These are phyloP conservation scores for Cenchrus americanus DNA, from an alignment of 176 grass and related monocot species.

Conservation along the genomic window DNA sequence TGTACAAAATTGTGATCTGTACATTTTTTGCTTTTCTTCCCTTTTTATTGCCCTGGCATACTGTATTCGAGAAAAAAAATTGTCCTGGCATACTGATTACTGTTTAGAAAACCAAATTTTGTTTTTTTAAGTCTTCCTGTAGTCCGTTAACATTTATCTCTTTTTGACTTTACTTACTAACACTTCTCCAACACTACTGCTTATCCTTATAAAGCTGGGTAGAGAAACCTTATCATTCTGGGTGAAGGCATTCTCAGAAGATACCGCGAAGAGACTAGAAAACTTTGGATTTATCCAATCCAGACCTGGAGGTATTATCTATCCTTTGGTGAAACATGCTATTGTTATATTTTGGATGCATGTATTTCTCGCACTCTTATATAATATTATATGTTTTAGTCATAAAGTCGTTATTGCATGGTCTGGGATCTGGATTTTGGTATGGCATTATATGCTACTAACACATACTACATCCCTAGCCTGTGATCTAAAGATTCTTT, in stretches of 20 bases:
- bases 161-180: slow-evolving; percentile 34
- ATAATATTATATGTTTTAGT: slow-evolving; percentile 20
- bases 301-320: slow-evolving; percentile 94
- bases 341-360: slow-evolving; percentile 32
- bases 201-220: slow-evolving; percentile 73
- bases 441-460: background rate
- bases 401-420: slow-evolving; percentile 14
- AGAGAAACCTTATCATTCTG: slow-evolving; percentile 99
- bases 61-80: too few relatives aligned
- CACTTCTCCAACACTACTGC: slow-evolving; percentile 1
- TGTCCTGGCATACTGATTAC: background rate
- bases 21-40: background rate
- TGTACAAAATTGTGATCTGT: slow-evolving; percentile 17
- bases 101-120: background rate
- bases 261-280: slow-evolving; percentile 95
- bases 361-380: slow-evolving; percentile 29
- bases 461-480: background rate
- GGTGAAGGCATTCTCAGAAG: slow-evolving; percentile 99
- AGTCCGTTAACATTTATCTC: slow-evolving; percentile 14
- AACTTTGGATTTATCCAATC: slow-evolving; percentile 99
- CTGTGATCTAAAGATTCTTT: slow-evolving; percentile 17
- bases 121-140: background rate
- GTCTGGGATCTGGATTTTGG: slow-evolving; percentile 22
- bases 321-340: slow-evolving; percentile 2
- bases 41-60: background rate